A percentile compares a stretch with the other conserved stretches of the same genome.
phyloP scores from a whole-genome alignment of 2,329 filamentous ascomycete species.

The Aspergillus tubingensis region DNA sequence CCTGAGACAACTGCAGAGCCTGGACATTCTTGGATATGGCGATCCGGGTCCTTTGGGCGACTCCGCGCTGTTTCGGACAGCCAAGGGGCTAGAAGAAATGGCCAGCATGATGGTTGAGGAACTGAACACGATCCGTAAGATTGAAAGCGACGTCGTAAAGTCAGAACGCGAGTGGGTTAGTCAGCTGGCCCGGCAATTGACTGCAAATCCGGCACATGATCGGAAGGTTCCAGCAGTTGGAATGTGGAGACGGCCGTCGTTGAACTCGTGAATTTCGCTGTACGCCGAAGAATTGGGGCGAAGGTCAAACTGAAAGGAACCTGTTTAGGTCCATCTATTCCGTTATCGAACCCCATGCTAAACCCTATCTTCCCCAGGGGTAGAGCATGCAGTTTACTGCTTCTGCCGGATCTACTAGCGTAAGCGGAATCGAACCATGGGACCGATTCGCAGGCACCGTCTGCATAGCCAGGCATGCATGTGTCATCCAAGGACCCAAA shows the following conservation, averaged over 20 bases:
- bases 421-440: not conserved
- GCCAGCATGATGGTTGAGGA: conserved; percentile 41
- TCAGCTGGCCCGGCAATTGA: conserved; percentile 30
- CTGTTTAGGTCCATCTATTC: not conserved
- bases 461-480: conserved; percentile 3
- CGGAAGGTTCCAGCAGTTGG: conserved; percentile 23
- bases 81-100: conserved; percentile 31
- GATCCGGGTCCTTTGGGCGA: conserved; percentile 23
- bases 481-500: conserved; percentile 6
- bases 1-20: conserved; percentile 37
- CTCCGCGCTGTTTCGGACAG: conserved; percentile 37
- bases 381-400: not conserved
- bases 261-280: conserved; percentile 11
- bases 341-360: not conserved
- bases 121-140: conserved; percentile 35
- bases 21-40: conserved; percentile 38
- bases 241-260: conserved; percentile 29
- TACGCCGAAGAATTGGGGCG: not conserved
- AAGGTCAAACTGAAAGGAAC: not conserved
- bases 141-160: conserved; percentile 38
- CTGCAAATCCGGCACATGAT: conserved; percentile 12
- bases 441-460: not conserved
- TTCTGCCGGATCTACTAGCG: conserved; percentile 6
- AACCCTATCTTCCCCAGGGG: not conserved
- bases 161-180: conserved; percentile 38